Percentiles rank a stretch among this genome's conserved stretches.
Conservation (phyloP, 78 protist species). For the Dictyostelium discoideum region dicty_2.7 NC_007090.3:5212001-5212500, state of each 20-base stretch:
- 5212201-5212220: constrained; percentile 3
- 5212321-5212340: neutral
- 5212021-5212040: constrained; percentile 16
- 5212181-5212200: neutral
- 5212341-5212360: neutral
- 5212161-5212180: neutral
- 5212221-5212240: neutral
- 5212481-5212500: neutral
- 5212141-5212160: neutral
- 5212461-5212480: neutral
- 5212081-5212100: neutral
- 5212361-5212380: neutral
- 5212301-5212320: neutral
- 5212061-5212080: neutral
- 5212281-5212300: neutral
- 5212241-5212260: constrained; percentile 10
- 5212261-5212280: neutral
- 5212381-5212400: neutral
- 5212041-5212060: constrained; percentile 13
- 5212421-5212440: neutral
- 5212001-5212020: constrained; percentile 10
- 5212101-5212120: neutral
- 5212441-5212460: neutral
- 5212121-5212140: neutral
- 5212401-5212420: neutral